A percentile compares a stretch with the other conserved stretches of the same genome.
These are phyloP conservation scores for Acanthamoeba healyi DNA, from an alignment of 208 protist species.

Conservation along the genomic window DNA sequence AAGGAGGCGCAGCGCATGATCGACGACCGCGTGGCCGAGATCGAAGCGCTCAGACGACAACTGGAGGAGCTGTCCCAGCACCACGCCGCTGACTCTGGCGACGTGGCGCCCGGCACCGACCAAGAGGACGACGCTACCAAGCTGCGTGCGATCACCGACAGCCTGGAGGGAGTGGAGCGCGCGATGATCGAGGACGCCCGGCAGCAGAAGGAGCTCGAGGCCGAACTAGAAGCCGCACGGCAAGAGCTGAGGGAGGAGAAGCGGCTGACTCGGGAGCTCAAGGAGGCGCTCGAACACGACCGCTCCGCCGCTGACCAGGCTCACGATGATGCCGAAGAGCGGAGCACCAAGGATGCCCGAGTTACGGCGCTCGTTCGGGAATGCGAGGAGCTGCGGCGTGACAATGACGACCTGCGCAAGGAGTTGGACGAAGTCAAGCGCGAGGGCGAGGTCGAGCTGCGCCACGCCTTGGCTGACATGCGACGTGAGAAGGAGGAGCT, in stretches of 20 bases:
- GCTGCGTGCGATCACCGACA: neutral
- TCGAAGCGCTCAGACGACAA: neutral
- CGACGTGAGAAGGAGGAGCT: neutral
- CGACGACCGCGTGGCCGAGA: neutral
- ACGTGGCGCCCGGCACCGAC: neutral
- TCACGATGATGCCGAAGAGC: neutral
- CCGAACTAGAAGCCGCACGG: neutral
- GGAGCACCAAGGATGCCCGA: no score
- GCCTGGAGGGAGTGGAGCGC: constrained; percentile 3
- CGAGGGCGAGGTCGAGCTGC: neutral
- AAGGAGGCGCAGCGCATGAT: neutral
- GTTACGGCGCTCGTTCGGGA: neutral
- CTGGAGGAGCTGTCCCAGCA: no score
- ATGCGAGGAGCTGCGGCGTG: constrained; percentile 5
- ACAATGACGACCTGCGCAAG: neutral
- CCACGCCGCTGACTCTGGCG: no score
- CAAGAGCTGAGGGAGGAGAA: neutral
- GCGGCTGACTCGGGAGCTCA: neutral
- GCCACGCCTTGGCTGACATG: neutral
- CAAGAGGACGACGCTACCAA: neutral
- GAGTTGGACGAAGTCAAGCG: constrained; percentile 37
- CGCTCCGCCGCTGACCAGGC: neutral
- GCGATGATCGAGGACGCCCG: constrained; percentile 3
- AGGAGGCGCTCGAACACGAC: neutral
- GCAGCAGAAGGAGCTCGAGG: neutral